These are phyloP conservation scores for Cutaneotrichosporon spelunceum DNA, from an alignment of 1,284 basidiomycete species.

Conservation along the genomic window DNA sequence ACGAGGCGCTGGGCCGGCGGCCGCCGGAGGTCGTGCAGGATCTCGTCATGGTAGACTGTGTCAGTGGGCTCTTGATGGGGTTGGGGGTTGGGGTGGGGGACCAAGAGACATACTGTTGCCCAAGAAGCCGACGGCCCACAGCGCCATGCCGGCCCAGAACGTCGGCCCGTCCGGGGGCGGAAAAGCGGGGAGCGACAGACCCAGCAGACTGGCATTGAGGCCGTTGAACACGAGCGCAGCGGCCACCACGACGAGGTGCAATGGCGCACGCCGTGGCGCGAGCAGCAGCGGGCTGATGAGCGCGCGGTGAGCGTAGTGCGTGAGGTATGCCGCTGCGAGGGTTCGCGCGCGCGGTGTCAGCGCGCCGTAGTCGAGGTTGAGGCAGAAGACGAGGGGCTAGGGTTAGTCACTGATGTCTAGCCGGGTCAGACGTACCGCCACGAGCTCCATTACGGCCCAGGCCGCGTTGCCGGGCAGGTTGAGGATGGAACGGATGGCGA, in stretches of 20 bases:
- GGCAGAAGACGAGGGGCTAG: conserved; percentile 25
- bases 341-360: neutral
- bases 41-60: conserved; percentile 74
- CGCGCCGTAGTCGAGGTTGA: conserved; percentile 45
- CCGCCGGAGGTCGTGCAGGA: conserved; percentile 70
- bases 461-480: conserved; percentile 57
- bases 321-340: conserved; percentile 56
- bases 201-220: conserved; percentile 36
- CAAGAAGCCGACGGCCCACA: conserved; percentile 68
- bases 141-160: conserved; percentile 63
- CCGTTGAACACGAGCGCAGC: conserved; percentile 57
- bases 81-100: neutral
- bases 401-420: neutral
- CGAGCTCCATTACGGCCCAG: conserved; percentile 82
- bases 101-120: conserved; percentile 59
- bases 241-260: conserved; percentile 66
- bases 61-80: conserved; percentile 4
- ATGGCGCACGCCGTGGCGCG: conserved; percentile 72
- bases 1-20: conserved; percentile 25
- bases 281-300: conserved; percentile 71
- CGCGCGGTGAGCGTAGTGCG: conserved; percentile 81
- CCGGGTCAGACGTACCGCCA: conserved; percentile 58
- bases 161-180: conserved; percentile 32
- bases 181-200: conserved; percentile 31
- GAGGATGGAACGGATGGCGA: conserved; percentile 57